Evolutionary conservation across 2,329 filamentous ascomycete genomes (phyloP), one percentile per base, ranked within the genome.

Genomic region (Fusarium subglutinans): DNA sequence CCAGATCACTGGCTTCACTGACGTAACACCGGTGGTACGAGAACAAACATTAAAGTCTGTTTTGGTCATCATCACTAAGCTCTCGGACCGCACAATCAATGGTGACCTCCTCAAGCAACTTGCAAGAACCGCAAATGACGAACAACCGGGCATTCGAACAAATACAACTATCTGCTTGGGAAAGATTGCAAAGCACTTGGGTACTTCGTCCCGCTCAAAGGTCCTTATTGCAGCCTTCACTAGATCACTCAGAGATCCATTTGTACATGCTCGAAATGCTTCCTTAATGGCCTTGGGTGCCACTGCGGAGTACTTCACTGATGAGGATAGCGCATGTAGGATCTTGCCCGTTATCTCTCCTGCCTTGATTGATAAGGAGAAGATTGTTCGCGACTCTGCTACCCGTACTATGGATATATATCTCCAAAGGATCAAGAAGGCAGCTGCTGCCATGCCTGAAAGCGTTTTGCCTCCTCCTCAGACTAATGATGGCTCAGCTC

Each of bases 101-200:
- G 96, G 96, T 61, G 96, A 99, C 77, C 87, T 99, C 17, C 86
- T 99, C 28, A 93, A 93, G 77, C 93, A 97, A 79, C 88, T 99
- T 35, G 96, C 96, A 48, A 98, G 97, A 82, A 98, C 96, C 4
- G 95, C 96, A 51, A 99, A 98, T 77, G 96, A 99, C 72, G 96
- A 98, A 78, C 96, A 99, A 79, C 95, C 96, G 2, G 96, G 96
- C 2, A 99, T 99, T 74, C 90, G 96, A 70, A 99, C 96, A 14
- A 99, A 99, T 81, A 99, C 96, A 0, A 99, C 96, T 4, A 99
- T 99, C 63, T 98, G 96, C 80, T 85, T 99, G 2, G 96, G 96
- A 28, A 98, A 98, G 80, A 98, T 99, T 76, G 95, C 96, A 20
- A 95, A 94, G 77, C 93, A 97, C 77, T 86, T 99, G 2, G 94